Percentiles rank a stretch among this genome's conserved stretches.
These are phyloP conservation scores for Penicillium paxilli DNA, from an alignment of 495 filamentous ascomycete genomes.

Conservation along the genomic window DNA sequence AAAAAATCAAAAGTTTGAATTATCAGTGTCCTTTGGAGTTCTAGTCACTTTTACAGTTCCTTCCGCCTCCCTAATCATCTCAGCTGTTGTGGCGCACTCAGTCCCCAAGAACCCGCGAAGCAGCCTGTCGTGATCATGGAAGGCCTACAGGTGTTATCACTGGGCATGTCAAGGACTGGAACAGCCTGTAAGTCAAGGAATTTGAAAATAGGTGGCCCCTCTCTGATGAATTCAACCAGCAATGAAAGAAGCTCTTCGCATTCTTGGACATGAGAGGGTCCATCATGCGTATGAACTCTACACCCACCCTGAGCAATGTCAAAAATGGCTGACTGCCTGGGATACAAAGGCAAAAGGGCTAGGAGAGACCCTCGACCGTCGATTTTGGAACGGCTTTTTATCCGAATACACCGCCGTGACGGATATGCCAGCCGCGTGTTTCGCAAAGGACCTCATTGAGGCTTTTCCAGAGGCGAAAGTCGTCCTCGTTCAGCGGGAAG, in stretches of 20 bases:
- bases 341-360: background rate
- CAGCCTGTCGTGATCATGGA: background rate
- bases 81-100: no score
- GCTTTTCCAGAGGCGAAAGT: background rate
- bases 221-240: background rate
- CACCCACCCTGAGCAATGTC: background rate
- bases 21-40: no score
- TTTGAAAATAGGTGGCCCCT: background rate
- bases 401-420: background rate
- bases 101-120: no score
- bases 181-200: background rate
- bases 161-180: background rate
- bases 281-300: background rate
- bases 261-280: background rate
- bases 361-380: background rate
- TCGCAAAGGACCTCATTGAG: background rate
- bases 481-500: background rate
- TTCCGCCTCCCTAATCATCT: no score
- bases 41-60: no score
- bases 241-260: background rate
- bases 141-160: background rate
- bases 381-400: background rate
- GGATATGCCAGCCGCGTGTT: background rate
- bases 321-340: background rate
- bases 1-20: no score